Conservation (phyloP, 2,329 filamentous ascomycete genomes). For the Fusarium verrucosum region DNA sequence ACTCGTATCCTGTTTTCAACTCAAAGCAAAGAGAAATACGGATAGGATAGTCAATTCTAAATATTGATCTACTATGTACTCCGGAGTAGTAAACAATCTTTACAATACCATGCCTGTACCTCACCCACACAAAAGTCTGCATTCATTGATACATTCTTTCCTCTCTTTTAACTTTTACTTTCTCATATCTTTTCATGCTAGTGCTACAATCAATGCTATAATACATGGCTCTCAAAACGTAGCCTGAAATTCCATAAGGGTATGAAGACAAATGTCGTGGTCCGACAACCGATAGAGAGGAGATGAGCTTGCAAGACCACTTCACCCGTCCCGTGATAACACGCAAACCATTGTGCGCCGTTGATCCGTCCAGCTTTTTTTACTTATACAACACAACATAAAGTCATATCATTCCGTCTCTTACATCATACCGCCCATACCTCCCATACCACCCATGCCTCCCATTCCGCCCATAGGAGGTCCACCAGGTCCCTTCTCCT, state of each 20-base stretch:
- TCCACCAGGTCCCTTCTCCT: conserved; percentile 82
- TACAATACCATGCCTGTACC: not conserved
- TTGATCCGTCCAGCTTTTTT: conserved; percentile 46
- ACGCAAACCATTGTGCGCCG: conserved; percentile 61
- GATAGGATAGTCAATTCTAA: not conserved
- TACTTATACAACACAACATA: conserved; percentile 45
- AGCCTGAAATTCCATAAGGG: conserved; percentile 44
- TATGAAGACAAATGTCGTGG: conserved; percentile 44
- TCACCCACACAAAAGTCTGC: not conserved
- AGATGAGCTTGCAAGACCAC: conserved; percentile 50
- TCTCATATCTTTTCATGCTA: conserved; percentile 41
- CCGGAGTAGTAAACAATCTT: not conserved
- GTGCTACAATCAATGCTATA: conserved; percentile 48
- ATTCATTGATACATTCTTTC: conserved; percentile 1
- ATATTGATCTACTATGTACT: no score
- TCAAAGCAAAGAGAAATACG: no score
- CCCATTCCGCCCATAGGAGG: conserved; percentile 72
- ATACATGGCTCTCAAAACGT: conserved; percentile 48
- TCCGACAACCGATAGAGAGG: conserved; percentile 46
- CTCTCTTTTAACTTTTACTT: conserved; percentile 27
- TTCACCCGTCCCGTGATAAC: conserved; percentile 51
- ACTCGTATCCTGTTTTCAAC: conserved; percentile 11
- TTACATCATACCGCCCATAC: conserved; percentile 70
- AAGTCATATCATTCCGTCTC: conserved; percentile 40
- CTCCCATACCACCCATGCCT: conserved; percentile 68